Conservation (phyloP, 495 filamentous ascomycete species). For the Annulohypoxylon maeteangense region DNA sequence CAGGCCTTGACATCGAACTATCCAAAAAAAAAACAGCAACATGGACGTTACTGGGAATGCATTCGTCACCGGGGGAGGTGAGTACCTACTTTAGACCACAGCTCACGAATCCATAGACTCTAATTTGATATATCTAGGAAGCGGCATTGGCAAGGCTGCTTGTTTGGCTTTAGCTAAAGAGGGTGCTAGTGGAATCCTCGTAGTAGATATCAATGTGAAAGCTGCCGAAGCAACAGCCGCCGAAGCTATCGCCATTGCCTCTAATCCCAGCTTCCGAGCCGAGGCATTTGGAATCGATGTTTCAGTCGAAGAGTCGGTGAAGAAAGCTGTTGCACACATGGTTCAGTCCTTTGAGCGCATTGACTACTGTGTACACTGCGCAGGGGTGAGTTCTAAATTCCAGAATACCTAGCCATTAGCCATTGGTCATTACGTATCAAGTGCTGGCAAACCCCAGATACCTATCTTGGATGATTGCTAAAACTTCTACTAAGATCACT, state of each 20-base stretch:
- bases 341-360: slow-evolving; percentile 49
- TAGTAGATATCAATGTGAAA: slow-evolving; percentile 53
- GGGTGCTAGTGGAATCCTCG: slow-evolving; percentile 48
- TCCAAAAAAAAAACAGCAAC: neutral
- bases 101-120: neutral
- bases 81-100: neutral
- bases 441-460: neutral
- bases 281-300: slow-evolving; percentile 50
- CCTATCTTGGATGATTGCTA: neutral
- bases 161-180: slow-evolving; percentile 48
- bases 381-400: slow-evolving; percentile 46
- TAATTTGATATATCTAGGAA: slow-evolving; percentile 3
- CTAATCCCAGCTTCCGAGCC: slow-evolving; percentile 43
- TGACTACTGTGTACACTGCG: slow-evolving; percentile 53
- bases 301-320: slow-evolving; percentile 42
- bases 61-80: slow-evolving; percentile 29
- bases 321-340: slow-evolving; percentile 44
- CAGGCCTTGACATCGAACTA: too few species aligned
- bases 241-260: slow-evolving; percentile 43
- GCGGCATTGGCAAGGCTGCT: slow-evolving; percentile 51
- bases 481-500: neutral
- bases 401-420: too few species aligned
- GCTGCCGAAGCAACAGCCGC: slow-evolving; percentile 39
- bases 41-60: slow-evolving; percentile 34
- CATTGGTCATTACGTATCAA: neutral